These are phyloP conservation scores for Chalciporus chontae DNA, from an alignment of 768 basidiomycete species.

Conservation along the genomic window DNA sequence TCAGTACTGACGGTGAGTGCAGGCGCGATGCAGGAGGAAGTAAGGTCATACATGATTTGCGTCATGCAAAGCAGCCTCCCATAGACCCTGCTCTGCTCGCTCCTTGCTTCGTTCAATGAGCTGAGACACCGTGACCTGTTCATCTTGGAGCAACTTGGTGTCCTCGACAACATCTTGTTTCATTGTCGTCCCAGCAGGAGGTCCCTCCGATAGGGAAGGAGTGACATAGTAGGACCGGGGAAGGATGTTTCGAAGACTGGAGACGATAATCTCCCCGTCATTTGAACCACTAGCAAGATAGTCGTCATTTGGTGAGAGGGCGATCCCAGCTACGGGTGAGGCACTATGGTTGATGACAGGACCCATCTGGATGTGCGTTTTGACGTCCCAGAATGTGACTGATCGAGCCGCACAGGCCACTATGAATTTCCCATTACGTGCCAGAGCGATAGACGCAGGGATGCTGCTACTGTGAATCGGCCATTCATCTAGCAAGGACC, in stretches of 20 bases:
- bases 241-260: not conserved
- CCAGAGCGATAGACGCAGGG: not conserved
- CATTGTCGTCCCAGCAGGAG: too few relatives aligned
- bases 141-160: too few relatives aligned
- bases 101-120: constrained; percentile 10
- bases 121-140: not conserved
- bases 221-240: not conserved
- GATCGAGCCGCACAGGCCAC: accelerated
- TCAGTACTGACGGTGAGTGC: too few relatives aligned
- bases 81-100: not conserved
- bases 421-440: not conserved
- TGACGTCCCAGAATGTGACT: constrained; percentile 1
- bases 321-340: not conserved
- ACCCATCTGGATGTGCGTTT: not conserved
- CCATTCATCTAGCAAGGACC: not conserved
- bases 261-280: not conserved
- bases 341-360: not conserved
- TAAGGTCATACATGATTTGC: constrained; percentile 6
- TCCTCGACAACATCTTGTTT: too few relatives aligned
- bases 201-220: too few relatives aligned
- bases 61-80: constrained; percentile 11
- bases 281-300: not conserved
- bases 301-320: not conserved
- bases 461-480: not conserved
- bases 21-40: not conserved